Conservation (phyloP, 495 filamentous ascomycete genomes). For the Penicillium soppii region DNA sequence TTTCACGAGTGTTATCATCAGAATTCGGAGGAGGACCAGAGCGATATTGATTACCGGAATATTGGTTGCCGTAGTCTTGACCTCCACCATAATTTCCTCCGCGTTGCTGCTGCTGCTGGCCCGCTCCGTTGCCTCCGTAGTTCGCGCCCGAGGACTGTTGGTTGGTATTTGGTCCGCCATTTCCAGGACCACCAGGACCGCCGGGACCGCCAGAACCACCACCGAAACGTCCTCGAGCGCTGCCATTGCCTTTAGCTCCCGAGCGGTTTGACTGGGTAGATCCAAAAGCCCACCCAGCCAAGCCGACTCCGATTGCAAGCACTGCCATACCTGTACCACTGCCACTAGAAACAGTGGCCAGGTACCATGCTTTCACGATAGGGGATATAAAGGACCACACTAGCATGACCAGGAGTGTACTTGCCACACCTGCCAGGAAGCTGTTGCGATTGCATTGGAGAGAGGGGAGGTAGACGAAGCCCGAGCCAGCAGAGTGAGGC, state of each 20-base stretch:
- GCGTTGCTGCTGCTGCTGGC: constrained; percentile 21
- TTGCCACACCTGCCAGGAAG: constrained; percentile 80
- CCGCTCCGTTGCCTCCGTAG: constrained; percentile 7
- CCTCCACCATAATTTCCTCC: constrained; percentile 29
- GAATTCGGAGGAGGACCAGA: constrained; percentile 22
- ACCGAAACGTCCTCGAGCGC: constrained; percentile 22
- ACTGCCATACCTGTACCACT: constrained; percentile 61
- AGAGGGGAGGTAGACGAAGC: constrained; percentile 92
- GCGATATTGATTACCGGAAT: constrained; percentile 38
- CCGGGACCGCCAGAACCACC: constrained; percentile 1
- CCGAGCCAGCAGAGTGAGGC: constrained; percentile 83
- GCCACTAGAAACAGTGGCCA: constrained; percentile 57
- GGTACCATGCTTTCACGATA: constrained; percentile 65
- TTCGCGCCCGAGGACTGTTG: constrained; percentile 18
- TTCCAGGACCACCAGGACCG: constrained; percentile 14
- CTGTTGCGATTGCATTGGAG: constrained; percentile 82
- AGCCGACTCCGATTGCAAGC: constrained; percentile 63
- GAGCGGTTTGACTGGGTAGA: constrained; percentile 54
- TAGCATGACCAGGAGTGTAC: constrained; percentile 65
- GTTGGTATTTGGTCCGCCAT: constrained; percentile 17
- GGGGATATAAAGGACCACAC: constrained; percentile 69
- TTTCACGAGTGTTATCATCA: constrained; percentile 14
- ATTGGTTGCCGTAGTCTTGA: constrained; percentile 30
- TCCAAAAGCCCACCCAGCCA: constrained; percentile 75
- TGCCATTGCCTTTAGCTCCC: constrained; percentile 15